Conservation (phyloP, 345 rosid genomes). For the Populus euphratica region DNA sequence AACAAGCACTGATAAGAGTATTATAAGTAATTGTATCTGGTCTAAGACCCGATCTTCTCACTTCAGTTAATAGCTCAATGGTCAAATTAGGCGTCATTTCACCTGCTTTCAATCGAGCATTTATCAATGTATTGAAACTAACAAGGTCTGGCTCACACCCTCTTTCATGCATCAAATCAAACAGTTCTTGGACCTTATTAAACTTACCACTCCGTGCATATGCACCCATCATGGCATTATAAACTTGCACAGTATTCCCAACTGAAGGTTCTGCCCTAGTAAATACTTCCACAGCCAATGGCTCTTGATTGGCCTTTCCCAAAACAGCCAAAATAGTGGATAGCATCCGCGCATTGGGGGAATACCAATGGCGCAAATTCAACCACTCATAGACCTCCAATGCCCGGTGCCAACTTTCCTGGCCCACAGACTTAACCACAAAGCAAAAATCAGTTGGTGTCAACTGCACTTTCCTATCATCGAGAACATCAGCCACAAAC, state of each 20-base stretch:
- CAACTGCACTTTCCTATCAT: constrained; percentile 70
- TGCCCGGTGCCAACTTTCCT: constrained; percentile 83
- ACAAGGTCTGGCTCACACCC: constrained; percentile 89
- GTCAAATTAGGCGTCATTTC: constrained; percentile 58
- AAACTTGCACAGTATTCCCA: constrained; percentile 78
- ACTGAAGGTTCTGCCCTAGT: constrained; percentile 51
- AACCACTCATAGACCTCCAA: constrained; percentile 94
- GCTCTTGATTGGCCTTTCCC: constrained; percentile 79
- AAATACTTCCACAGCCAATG: constrained; percentile 74
- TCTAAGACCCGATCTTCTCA: constrained; percentile 68
- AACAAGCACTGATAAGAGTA: constrained; percentile 88
- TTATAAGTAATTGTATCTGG: constrained; percentile 92
- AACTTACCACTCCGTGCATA: constrained; percentile 73
- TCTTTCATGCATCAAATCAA: constrained; percentile 68
- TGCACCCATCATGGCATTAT: constrained; percentile 95
- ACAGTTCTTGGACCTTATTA: constrained; percentile 58
- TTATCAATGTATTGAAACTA: constrained; percentile 89
- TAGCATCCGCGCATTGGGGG: constrained; percentile 81
- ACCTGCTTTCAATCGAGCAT: constrained; percentile 69
- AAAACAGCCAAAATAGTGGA: constrained; percentile 76
- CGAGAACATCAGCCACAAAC: constrained; percentile 81
- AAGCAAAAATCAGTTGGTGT: constrained; percentile 86
- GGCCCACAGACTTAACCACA: constrained; percentile 83
- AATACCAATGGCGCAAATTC: constrained; percentile 74
- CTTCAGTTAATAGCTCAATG: constrained; percentile 61